Percentiles rank a stretch among this genome's conserved stretches.
Evolutionary conservation across 768 basidiomycete genomes (phyloP).

Genomic region (Auriscalpium orientale): DNA sequence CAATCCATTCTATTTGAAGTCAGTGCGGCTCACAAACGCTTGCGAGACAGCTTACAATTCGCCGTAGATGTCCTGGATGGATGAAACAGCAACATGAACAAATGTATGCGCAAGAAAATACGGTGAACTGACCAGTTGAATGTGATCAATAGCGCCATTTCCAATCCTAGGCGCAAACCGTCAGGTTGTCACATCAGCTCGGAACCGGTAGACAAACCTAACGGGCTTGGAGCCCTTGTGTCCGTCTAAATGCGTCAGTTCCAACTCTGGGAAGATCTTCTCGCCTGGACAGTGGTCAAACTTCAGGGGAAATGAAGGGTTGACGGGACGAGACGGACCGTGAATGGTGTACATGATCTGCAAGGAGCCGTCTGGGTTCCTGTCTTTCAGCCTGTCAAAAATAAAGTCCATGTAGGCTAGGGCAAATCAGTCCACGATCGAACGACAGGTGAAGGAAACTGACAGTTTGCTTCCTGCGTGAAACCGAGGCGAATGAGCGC

Average conservation of each 20-base stretch:
- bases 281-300: conserved; percentile 24
- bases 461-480: conserved; percentile 85
- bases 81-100: conserved; percentile 1
- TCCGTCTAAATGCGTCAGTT: conserved; percentile 81
- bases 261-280: conserved; percentile 76
- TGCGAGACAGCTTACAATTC: conserved; percentile 52
- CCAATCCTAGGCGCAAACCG: conserved; percentile 49
- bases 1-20: conserved; percentile 63
- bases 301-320: no score
- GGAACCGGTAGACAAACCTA: conserved; percentile 29
- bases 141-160: conserved; percentile 91
- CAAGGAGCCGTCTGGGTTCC: conserved; percentile 84
- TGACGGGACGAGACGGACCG: conserved; percentile 32
- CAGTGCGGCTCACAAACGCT: no score
- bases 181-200: neutral
- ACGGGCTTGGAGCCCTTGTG: conserved; percentile 83
- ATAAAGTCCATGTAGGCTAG: conserved; percentile 89
- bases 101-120: neutral
- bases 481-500: conserved; percentile 91
- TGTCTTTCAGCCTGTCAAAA: conserved; percentile 69
- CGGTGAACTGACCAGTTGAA: conserved; percentile 59
- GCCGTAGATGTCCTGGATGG: conserved; percentile 87
- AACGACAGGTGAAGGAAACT: conserved; percentile 14
- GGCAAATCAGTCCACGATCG: conserved; percentile 3
- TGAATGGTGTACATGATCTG: conserved; percentile 98